Evolutionary conservation across 768 basidiomycete species (phyloP), one percentile per base, ranked within the genome.

Genomic region (Mycena vulgaris): DNA sequence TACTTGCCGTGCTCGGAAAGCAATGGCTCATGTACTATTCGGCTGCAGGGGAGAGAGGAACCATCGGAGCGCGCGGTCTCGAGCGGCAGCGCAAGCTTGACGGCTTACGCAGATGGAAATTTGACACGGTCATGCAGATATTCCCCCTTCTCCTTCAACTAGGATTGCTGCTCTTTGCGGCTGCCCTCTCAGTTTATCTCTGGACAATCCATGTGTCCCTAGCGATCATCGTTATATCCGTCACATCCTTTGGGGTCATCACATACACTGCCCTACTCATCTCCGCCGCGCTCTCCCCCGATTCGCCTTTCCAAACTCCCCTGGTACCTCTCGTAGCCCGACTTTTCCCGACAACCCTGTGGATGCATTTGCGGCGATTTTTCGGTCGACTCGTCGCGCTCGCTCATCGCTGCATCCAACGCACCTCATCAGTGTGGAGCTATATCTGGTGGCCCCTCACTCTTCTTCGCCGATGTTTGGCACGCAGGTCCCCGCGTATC

Each of bases 101-200:
- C 21, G 63, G 63, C 40, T 25, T 64, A 9, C 49, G 49, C 1
- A 39, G 30, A 52, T 64, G 63, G n/a, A n/a, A n/a, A n/a, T n/a
- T n/a, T n/a, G n/a, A n/a, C n/a, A n/a, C n/a, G n/a, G n/a, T n/a
- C n/a, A n/a, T n/a, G n/a, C n/a, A n/a, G n/a, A n/a, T n/a, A n/a
- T n/a, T n/a, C n/a, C n/a, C n/a, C n/a, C n/a, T 55, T 7, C 63
- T 65, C 11, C 27, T 65, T 9, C 63, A 65, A 17, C 23, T 65
- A 23, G 52, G 28, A 8, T 37, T 65, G 30, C 45, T 65, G 9
- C 48, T 65, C 30, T 65, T 65, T 39, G 30, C 25, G 21, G 3
- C 42, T 7, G 51, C 39, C n/a, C 37, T 65, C 19, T 56, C 52
- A 6, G 30, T 65, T 1, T 65, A 55, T 28, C 21, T 65, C 6